Conservation (phyloP, 2,329 filamentous ascomycete genomes). For the Geosmithia morbida region DNA sequence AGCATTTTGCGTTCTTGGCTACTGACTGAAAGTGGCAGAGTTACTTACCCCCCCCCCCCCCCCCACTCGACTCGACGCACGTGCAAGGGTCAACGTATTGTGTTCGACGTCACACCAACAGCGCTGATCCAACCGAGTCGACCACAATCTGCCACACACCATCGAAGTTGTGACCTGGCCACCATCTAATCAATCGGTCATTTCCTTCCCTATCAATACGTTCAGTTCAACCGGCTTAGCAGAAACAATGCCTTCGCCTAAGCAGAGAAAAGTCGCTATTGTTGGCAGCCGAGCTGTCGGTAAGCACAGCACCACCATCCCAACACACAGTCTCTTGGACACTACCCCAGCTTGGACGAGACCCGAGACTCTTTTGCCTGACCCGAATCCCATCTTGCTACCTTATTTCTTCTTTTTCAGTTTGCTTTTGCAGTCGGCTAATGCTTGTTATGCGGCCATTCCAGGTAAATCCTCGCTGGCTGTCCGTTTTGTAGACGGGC, state of each 20-base stretch:
- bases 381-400: background rate
- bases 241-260: slow-evolving; percentile 49
- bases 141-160: background rate
- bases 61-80: background rate
- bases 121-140: background rate
- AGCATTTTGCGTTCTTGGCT: background rate
- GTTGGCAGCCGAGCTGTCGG: slow-evolving; percentile 83
- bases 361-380: background rate
- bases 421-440: background rate
- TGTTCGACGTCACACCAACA: background rate
- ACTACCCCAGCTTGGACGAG: background rate
- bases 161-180: background rate
- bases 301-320: slow-evolving; percentile 8
- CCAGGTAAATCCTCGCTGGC: slow-evolving; percentile 94
- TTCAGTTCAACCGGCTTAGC: background rate
- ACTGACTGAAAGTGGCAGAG: background rate
- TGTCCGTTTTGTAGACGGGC: slow-evolving; percentile 91
- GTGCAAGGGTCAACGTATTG: background rate
- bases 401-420: background rate
- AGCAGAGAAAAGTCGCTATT: slow-evolving; percentile 91
- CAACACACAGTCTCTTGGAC: background rate
- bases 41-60: background rate
- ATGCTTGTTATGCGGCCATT: background rate
- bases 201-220: background rate
- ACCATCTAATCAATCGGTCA: background rate